Conservation (phyloP, 1,139 yeast species). For the Debaryomycetaceae sp. region DNA sequence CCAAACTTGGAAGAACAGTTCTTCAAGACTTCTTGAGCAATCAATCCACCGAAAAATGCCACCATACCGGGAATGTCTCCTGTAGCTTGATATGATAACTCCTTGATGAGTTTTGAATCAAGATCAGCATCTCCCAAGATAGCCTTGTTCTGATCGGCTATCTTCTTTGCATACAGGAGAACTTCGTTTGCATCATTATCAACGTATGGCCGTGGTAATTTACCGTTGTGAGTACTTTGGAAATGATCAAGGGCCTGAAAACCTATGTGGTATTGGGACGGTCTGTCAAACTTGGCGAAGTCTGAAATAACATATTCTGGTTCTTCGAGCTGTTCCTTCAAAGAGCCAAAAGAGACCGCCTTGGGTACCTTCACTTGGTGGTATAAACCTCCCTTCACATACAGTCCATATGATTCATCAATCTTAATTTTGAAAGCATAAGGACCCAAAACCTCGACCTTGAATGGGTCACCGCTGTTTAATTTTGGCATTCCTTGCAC, state of each 20-base stretch:
- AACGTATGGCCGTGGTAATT: conserved; percentile 74
- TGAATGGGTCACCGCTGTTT: conserved; percentile 69
- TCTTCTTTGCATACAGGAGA: conserved; percentile 54
- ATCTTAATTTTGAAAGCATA: conserved; percentile 76
- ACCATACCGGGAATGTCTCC: conserved; percentile 91
- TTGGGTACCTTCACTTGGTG: conserved; percentile 88
- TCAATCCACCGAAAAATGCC: conserved; percentile 90
- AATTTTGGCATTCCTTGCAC: conserved; percentile 68
- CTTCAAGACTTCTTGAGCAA: conserved; percentile 95
- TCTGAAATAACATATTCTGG: conserved; percentile 86
- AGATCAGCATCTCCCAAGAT: conserved; percentile 56
- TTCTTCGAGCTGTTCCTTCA: conserved; percentile 58
- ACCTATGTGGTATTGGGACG: conserved; percentile 84
- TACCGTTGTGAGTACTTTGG: conserved; percentile 55
- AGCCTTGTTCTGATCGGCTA: conserved; percentile 57
- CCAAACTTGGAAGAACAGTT: conserved; percentile 92
- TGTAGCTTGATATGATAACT: conserved; percentile 77
- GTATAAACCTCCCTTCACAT: conserved; percentile 82
- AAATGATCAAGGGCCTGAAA: conserved; percentile 87
- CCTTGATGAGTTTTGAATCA: conserved; percentile 63
- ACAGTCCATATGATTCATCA: conserved; percentile 55
- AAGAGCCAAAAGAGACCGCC: conserved; percentile 57
- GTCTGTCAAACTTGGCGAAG: conserved; percentile 90
- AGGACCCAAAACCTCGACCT: conserved; percentile 87
- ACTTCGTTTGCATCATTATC: conserved; percentile 73